Base-by-base conservation (phyloP, 352 stramenopile species). In the Globisporangium orthogonon region DNA sequence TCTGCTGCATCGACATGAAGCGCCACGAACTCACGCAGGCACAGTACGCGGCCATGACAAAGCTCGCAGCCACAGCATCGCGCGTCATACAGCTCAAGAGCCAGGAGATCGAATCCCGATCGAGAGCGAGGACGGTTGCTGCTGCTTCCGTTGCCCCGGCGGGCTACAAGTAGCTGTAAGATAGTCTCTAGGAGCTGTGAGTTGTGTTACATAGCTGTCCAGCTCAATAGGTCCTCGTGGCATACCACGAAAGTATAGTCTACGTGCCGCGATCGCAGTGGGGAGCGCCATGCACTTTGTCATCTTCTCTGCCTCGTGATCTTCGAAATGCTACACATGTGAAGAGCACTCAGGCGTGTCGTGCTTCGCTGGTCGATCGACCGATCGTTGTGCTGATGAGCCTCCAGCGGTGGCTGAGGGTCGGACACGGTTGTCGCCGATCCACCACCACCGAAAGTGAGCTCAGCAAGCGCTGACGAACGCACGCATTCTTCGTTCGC, bases 1-100 rank as follows among this genome's bases (percentile, higher is more conserved):
- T 91, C 41, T 88, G 78, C 58, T 88, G 75, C 51, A 63, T 83
- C 7, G 77, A 90, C 60, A 62, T 56, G 39, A 66, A 84, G 56
- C 67, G 71, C 51, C 69, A 73, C 48, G 61, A 78, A 43, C 64
- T 90, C 35, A 84, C 73, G 10, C 66, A 66, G 35, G 74, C 73
- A 18, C 77, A 90, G 69, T 90, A 87, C 59, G 56, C 65, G 48
- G 53, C 66, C 2, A 83, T 90, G 64, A 66, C 61, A 50, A 73
- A 69, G 47, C 58, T 89, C 35, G 79, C 79, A 17, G 69, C 67
- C 31, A 86, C 76, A 6, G 76, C 79, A 23, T 76, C 74, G 15
- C 76, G 80, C 53, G 62, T 87, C 29, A 67, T 87, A 37, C 54
- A 66, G 45, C 59, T 61, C 46, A 61, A 61, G 49, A 40, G 55